Base-by-base conservation (phyloP, 2,329 filamentous ascomycete species). In the Arthrobotrys sphaeroides region DNA sequence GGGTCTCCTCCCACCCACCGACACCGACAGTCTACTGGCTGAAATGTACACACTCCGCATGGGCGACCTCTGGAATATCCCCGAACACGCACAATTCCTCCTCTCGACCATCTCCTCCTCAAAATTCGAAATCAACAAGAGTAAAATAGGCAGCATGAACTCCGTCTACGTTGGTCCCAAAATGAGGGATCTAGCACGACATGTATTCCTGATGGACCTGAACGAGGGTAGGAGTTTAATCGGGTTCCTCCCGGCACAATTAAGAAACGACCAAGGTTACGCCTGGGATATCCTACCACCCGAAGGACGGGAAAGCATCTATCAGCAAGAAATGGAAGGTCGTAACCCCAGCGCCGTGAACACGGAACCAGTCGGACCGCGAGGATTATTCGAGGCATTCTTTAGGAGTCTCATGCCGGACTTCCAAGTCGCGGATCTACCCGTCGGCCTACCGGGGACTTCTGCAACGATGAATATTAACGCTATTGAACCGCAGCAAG, bases 241-340 rank as follows among this genome's bases (percentile, higher is more conserved):
- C 79, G 86, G 88, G 0, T 84, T 91, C 40, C 85, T 95, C 5
- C 92, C 93, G 0, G 85, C 86, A 0, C 83, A 84, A 6, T 86
- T 92, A 79, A 88, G 93, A 9, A 85, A 87, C 16, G 84, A 86
- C 33, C 85, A 89, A 51, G 89, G 90, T 1, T 93, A 91, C 77
- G 88, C 92, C 16, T 95, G 92, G 20, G 94, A 97, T 80, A 93
- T 93, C 0, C 84, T 97, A 12, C 92, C 93, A 18, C 94, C 93
- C 1, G 82, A 86, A 0, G 83, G 87, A 7, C 43, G 62, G 6
- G 51, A 78, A 18, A 68, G 65, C 36, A 77, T 61, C 13, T 79
- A 79, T 28, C 72, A 77, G 10, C 53, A 65, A 10, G 69, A 78
- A 5, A 59, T 78, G 20, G 67, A 75, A 24, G 31, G n/a, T n/a